A percentile compares a stretch with the other conserved stretches of the same genome.
Conservation (phyloP, 495 filamentous ascomycete genomes). For the Aspergillus kassunensis region DNA sequence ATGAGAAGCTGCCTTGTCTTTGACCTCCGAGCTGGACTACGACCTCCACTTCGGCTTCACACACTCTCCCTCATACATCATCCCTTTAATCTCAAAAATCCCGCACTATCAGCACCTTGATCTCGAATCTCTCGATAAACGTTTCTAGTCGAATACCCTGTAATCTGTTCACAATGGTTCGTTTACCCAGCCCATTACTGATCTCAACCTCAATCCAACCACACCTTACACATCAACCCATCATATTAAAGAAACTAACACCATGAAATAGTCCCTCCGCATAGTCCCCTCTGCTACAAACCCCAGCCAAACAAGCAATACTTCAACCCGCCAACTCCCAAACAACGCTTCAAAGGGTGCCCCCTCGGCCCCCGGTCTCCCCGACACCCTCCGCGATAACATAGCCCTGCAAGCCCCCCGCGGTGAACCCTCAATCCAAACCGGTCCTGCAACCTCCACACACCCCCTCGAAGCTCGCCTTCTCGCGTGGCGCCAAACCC, state of each 20-base stretch:
- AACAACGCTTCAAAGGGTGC: slow-evolving; percentile 55
- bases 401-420: slow-evolving; percentile 51
- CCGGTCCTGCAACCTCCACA: slow-evolving; percentile 50
- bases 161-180: slow-evolving; percentile 30
- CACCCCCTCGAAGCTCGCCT: slow-evolving; percentile 93
- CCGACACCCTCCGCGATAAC: slow-evolving; percentile 84
- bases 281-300: slow-evolving; percentile 67
- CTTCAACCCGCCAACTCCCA: slow-evolving; percentile 40
- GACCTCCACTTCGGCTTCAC: slow-evolving; percentile 5
- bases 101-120: background rate
- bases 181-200: slow-evolving; percentile 2
- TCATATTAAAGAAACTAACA: background rate
- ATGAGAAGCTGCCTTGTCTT: slow-evolving; percentile 21
- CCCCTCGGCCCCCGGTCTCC: slow-evolving; percentile 84
- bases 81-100: background rate
- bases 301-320: slow-evolving; percentile 54
- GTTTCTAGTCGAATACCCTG: background rate
- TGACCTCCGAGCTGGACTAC: slow-evolving; percentile 1
- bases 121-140: background rate
- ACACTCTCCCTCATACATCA: slow-evolving; percentile 4
- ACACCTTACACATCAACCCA: background rate
- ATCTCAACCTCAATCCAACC: background rate
- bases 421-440: slow-evolving; percentile 42
- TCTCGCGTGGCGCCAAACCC: slow-evolving; percentile 75
- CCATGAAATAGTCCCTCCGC: slow-evolving; percentile 70